Conservation (phyloP, 2,329 filamentous ascomycete species). For the Colletotrichum orbiculare region DNA sequence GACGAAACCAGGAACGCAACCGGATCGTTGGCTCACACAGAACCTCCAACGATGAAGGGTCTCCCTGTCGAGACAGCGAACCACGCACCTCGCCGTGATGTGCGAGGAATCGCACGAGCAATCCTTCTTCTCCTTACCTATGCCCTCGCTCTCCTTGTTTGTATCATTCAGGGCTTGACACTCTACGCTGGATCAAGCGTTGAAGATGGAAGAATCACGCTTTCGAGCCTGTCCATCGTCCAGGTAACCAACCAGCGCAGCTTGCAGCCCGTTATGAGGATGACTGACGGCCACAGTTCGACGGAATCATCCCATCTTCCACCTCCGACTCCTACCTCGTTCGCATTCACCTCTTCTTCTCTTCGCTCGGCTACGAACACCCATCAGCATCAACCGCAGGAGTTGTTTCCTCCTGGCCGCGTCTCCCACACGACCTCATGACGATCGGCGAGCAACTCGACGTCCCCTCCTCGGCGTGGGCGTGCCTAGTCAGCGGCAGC, state of each 20-base stretch:
- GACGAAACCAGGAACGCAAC: too few relatives aligned
- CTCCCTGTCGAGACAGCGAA: too few relatives aligned
- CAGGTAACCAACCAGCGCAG: slow-evolving; percentile 2
- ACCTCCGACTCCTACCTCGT: slow-evolving; percentile 23
- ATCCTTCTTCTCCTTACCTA: slow-evolving; percentile 12
- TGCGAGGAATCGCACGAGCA: slow-evolving; percentile 9
- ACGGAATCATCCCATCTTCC: slow-evolving; percentile 28
- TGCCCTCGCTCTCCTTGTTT: background rate
- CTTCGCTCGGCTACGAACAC: slow-evolving; percentile 34
- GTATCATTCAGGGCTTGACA: slow-evolving; percentile 17
- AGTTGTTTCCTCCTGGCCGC: slow-evolving; percentile 12
- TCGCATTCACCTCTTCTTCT: slow-evolving; percentile 31
- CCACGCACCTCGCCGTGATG: too few relatives aligned
- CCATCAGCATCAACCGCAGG: slow-evolving; percentile 18
- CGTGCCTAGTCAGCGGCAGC: slow-evolving; percentile 18
- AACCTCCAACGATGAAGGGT: too few relatives aligned
- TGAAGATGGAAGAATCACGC: background rate
- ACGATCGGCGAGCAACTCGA: slow-evolving; percentile 21
- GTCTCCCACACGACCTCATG: slow-evolving; percentile 27
- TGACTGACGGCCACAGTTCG: slow-evolving; percentile 15
- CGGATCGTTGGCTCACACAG: too few relatives aligned
- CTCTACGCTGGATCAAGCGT: background rate
- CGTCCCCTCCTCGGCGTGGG: slow-evolving; percentile 27
- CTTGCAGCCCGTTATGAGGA: background rate
- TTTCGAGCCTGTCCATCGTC: slow-evolving; percentile 23